Evolutionary conservation across 345 rosid genomes (phyloP), one percentile per base, ranked within the genome.

Genomic region (Excoecaria agallocha): DNA sequence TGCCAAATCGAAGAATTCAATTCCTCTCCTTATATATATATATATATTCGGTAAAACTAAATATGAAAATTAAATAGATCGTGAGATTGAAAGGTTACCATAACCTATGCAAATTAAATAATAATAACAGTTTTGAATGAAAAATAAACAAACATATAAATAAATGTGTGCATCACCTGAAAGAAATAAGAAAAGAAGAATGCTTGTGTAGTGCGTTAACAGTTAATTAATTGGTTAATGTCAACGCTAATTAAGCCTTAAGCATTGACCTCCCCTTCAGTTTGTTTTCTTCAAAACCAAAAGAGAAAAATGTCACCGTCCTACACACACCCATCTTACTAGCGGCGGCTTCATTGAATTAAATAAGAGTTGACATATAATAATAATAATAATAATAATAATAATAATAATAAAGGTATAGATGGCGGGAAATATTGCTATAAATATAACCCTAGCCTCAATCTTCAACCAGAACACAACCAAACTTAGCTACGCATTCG

Each of bases 281-380:
- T 35, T 12, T 43, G 3, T 43, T 68, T 37, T 2, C 16, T 62
- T 12, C 24, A 3, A 20, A 12, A 10, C 58, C 8, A 7, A 30
- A 41, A 59, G 24, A 30, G 19, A 54, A 50, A 50, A 56, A 13
- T 57, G 80, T 75, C 86, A 71, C 87, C 86, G 82, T 68, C 86
- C 82, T 71, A 60, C 35, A 51, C 43, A 72, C 9, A 19, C 38
- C 9, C 22, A 63, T 65, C 78, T 38, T 59, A 68, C 73, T 75
- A 69, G 73, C 78, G 57, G 43, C 76, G 69, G 15, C 12, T 12
- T 5, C 13, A 22, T 11, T 12, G 50, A 64, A 69, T 51, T 51
- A 38, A 68, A 71, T 68, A 37, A 48, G 9, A 62, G 80, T 77
- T 74, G 77, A 78, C 77, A 37, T 55, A 25, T 8, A 22, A 22